Conservation (phyloP, 1,139 yeast species). For the Blastobotrys buckinghamii region DNA sequence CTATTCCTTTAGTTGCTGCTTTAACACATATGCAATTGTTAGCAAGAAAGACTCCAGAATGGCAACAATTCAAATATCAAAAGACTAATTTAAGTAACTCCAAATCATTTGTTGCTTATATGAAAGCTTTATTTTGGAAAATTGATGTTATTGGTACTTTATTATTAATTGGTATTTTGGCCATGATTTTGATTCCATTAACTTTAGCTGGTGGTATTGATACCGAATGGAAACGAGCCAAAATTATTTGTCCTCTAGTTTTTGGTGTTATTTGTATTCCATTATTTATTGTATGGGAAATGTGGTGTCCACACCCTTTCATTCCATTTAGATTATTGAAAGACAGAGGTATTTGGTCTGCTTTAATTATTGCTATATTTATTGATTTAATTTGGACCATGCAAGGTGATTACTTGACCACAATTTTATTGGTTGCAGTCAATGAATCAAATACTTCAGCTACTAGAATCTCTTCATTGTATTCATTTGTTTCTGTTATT, state of each 20-base stretch:
- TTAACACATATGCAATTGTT: slow-evolving; percentile 49
- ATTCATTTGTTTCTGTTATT: slow-evolving; percentile 59
- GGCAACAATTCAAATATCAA: slow-evolving; percentile 33
- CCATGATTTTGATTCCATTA: slow-evolving; percentile 44
- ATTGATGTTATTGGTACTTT: slow-evolving; percentile 51
- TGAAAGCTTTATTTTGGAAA: slow-evolving; percentile 39
- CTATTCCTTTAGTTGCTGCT: slow-evolving; percentile 52
- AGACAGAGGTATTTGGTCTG: slow-evolving; percentile 67
- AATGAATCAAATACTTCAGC: slow-evolving; percentile 55
- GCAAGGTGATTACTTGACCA: slow-evolving; percentile 64
- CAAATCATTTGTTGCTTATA: slow-evolving; percentile 22
- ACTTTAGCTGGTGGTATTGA: slow-evolving; percentile 58
- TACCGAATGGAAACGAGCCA: slow-evolving; percentile 48
- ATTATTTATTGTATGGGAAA: slow-evolving; percentile 50
- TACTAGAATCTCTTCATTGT: slow-evolving; percentile 56
- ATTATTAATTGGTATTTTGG: slow-evolving; percentile 45
- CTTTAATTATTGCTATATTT: slow-evolving; percentile 47
- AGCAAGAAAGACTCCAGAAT: slow-evolving; percentile 49
- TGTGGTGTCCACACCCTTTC: slow-evolving; percentile 48
- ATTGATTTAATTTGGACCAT: slow-evolving; percentile 57
- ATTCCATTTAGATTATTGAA: slow-evolving; percentile 51
- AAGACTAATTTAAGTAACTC: slow-evolving; percentile 27
- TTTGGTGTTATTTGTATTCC: slow-evolving; percentile 57
- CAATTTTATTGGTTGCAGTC: slow-evolving; percentile 59
- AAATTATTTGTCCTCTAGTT: slow-evolving; percentile 58